A percentile compares a stretch with the other conserved stretches of the same genome.
phyloP scores from a whole-genome alignment of 495 filamentous ascomycete genomes.

The Chaetomidium leptoderma region DNA sequence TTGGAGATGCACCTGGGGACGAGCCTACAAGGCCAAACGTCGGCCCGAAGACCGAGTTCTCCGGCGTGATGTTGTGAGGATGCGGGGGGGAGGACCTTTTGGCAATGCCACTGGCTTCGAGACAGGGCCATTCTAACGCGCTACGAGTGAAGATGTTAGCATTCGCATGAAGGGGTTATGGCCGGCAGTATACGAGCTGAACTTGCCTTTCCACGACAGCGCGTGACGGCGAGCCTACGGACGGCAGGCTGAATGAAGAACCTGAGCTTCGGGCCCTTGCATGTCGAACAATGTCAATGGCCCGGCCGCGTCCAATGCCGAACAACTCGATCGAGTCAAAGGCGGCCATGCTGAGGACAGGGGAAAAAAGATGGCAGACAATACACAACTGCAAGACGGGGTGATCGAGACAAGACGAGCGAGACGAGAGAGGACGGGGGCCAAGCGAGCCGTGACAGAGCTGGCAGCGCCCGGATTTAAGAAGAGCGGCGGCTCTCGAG shows the following conservation, averaged over 20 bases:
- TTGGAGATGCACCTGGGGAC: neutral
- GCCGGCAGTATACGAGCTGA: neutral
- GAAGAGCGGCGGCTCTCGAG: neutral
- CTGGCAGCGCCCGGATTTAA: neutral
- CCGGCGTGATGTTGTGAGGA: neutral
- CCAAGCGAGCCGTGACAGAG: too few species aligned
- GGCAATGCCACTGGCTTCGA: neutral
- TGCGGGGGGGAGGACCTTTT: neutral
- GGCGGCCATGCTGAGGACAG: slow-evolving; percentile 15
- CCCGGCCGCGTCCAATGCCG: slow-evolving; percentile 15
- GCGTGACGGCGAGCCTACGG: neutral
- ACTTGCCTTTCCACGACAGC: neutral
- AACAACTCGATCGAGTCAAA: slow-evolving; percentile 15
- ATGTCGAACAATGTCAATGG: slow-evolving; percentile 3
- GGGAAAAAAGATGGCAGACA: neutral
- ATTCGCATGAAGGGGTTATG: too few species aligned
- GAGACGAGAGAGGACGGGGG: too few species aligned
- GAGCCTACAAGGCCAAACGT: neutral
- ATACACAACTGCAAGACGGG: neutral
- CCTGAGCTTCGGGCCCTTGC: neutral
- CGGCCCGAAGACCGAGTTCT: neutral
- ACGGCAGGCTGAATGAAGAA: slow-evolving; percentile 5
- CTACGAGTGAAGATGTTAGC: too few species aligned
- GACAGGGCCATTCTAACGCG: neutral
- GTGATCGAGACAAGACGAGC: too few species aligned